Evolutionary conservation across 345 rosid species (phyloP).

Genomic region (Gossypium thurberi): DNA sequence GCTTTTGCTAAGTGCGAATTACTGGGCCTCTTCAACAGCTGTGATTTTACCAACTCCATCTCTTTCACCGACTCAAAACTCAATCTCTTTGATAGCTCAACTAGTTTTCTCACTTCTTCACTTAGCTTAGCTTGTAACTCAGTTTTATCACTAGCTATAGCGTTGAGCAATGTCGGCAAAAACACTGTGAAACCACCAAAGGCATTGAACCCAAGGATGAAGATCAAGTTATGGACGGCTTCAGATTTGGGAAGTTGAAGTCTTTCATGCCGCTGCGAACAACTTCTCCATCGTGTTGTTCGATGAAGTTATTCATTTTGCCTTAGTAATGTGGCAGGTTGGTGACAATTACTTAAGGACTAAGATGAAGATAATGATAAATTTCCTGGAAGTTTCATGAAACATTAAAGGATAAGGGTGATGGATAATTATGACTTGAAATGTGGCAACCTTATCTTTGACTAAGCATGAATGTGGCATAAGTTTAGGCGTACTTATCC

Average conservation of each 20-base stretch:
- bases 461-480: too few species aligned
- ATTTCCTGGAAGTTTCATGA: too few species aligned
- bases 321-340: too few species aligned
- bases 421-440: too few species aligned
- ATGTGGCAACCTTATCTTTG: too few species aligned
- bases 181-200: slow-evolving; percentile 78
- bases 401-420: too few species aligned
- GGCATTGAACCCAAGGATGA: slow-evolving; percentile 69
- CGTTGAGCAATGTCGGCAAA: slow-evolving; percentile 33
- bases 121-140: slow-evolving; percentile 52
- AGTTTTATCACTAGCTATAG: slow-evolving; percentile 34
- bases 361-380: too few species aligned
- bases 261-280: slow-evolving; percentile 38
- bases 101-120: slow-evolving; percentile 45
- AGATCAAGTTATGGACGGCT: slow-evolving; percentile 57
- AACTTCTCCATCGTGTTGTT: slow-evolving; percentile 41
- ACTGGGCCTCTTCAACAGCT: slow-evolving; percentile 37
- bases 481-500: too few species aligned
- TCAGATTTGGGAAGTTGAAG: slow-evolving; percentile 58
- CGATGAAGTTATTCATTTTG: slow-evolving; percentile 31
- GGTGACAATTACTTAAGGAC: too few species aligned
- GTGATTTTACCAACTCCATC: slow-evolving; percentile 42
- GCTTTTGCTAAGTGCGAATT: background rate
- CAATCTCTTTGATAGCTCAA: slow-evolving; percentile 19
- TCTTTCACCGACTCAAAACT: slow-evolving; percentile 53